Evolutionary conservation across 768 basidiomycete genomes (phyloP).

Genomic region (Pulveroboletus sp.): DNA sequence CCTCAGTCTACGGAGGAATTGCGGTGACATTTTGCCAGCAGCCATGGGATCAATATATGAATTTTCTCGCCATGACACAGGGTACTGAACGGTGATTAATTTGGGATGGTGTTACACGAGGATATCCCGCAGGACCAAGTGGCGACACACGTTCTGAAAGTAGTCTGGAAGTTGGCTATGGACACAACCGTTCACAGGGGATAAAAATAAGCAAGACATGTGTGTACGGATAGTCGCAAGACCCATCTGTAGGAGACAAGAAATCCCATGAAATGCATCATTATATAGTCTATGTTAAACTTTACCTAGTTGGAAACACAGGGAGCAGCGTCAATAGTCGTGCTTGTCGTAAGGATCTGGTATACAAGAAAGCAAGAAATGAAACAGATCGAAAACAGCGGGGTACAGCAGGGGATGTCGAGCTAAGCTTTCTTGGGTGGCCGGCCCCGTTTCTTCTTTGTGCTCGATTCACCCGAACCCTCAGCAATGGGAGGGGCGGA

Average conservation of each 20-base stretch:
- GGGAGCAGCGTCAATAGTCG: conserved; percentile 35
- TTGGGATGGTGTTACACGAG: conserved; percentile 30
- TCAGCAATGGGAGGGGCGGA: conserved; percentile 29
- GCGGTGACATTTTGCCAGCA: conserved; percentile 13
- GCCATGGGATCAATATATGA: conserved; percentile 22
- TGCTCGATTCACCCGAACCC: conserved; percentile 45
- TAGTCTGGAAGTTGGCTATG: conserved; percentile 14
- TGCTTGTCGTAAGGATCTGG: conserved; percentile 33
- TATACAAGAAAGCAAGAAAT: conserved; percentile 36
- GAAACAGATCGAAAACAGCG: conserved; percentile 24
- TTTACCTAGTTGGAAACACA: conserved; percentile 33
- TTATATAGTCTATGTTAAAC: conserved; percentile 35
- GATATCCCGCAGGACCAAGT: conserved; percentile 27
- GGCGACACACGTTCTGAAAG: conserved; percentile 24
- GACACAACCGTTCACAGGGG: conserved; percentile 28
- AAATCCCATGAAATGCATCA: conserved; percentile 25
- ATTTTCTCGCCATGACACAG: conserved; percentile 17
- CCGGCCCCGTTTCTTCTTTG: conserved; percentile 72
- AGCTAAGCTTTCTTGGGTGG: conserved; percentile 48
- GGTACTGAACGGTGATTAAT: conserved; percentile 35
- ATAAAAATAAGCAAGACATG: conserved; percentile 31
- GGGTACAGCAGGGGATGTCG: conserved; percentile 10
- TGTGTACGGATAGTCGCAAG: conserved; percentile 16
- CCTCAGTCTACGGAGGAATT: conserved; percentile 23
- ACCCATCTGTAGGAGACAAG: conserved; percentile 13